Conservation (phyloP, 441 rosid species). For the Euphorbia schlechtendalii region DNA sequence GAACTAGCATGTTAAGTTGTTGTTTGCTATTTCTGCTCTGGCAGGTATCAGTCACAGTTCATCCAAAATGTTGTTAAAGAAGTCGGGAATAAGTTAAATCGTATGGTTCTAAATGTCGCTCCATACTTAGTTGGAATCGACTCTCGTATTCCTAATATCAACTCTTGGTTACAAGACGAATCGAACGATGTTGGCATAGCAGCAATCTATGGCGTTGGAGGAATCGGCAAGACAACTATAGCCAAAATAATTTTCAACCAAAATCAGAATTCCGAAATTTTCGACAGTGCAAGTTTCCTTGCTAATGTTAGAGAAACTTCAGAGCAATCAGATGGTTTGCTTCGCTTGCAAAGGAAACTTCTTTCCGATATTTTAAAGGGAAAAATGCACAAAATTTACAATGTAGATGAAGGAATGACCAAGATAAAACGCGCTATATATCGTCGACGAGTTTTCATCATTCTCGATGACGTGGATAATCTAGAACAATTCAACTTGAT, state of each 20-base stretch:
- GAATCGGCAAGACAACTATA: constrained; percentile 19
- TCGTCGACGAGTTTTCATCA: constrained; percentile 8
- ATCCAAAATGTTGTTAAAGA: constrained; percentile 16
- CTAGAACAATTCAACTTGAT: constrained; percentile 13
- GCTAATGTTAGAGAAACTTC: constrained; percentile 18
- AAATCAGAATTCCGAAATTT: constrained; percentile 13
- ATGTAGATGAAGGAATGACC: constrained; percentile 13
- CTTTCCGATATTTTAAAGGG: constrained; percentile 15
- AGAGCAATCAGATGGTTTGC: constrained; percentile 11
- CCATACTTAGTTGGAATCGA: constrained; percentile 27
- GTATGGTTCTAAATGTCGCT: constrained; percentile 16
- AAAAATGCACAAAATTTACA: constrained; percentile 10
- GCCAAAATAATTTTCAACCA: constrained; percentile 16
- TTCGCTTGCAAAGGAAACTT: constrained; percentile 14
- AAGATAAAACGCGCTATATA: constrained; percentile 9
- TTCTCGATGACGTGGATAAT: constrained; percentile 19
- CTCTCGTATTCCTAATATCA: constrained; percentile 5
- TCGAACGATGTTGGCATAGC: constrained; percentile 15
- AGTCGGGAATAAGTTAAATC: constrained; percentile 17
- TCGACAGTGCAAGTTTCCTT: constrained; percentile 13
- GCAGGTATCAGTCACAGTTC: constrained; percentile 14
- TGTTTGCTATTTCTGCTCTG: constrained; percentile 1
- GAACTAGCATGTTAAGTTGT: neutral
- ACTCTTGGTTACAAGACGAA: constrained; percentile 16
- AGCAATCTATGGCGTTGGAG: constrained; percentile 17